Percentiles rank a stretch among this genome's conserved stretches.
phyloP scores from a whole-genome alignment of 2,329 filamentous ascomycete genomes.

The Microcera coccophila region DNA sequence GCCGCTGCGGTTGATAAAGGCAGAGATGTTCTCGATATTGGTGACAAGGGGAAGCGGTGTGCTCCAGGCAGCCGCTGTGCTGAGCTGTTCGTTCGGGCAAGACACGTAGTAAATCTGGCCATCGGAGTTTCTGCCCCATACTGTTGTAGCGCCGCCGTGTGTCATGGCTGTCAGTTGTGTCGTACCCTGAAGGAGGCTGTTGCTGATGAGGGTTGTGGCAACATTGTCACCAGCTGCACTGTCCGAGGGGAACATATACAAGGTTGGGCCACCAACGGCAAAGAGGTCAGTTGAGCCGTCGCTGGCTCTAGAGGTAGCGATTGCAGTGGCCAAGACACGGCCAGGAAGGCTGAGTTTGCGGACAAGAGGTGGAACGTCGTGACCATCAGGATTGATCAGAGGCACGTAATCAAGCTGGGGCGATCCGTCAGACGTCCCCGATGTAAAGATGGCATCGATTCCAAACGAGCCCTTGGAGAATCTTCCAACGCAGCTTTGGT shows the following conservation, averaged over 20 bases:
- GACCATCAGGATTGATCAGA: neutral
- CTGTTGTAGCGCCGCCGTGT: neutral
- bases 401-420: neutral
- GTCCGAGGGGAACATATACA: slow-evolving; percentile 1
- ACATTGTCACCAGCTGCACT: too few species aligned
- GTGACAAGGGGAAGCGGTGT: neutral
- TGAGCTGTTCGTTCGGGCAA: neutral
- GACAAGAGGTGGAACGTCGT: neutral
- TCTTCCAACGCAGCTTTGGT: too few species aligned
- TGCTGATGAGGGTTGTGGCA: neutral
- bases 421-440: neutral
- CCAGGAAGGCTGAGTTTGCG: neutral
- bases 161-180: neutral
- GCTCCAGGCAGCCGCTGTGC: neutral
- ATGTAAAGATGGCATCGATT: slow-evolving; percentile 1
- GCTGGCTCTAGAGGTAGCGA: neutral
- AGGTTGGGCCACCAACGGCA: neutral
- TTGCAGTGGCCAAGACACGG: neutral
- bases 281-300: neutral
- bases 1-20: neutral
- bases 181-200: neutral
- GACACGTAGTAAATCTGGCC: neutral
- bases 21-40: neutral
- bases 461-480: too few species aligned
- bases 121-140: neutral